Evolutionary conservation across 2,329 filamentous ascomycete genomes (phyloP).

Genomic region (Penicillium sp.): DNA sequence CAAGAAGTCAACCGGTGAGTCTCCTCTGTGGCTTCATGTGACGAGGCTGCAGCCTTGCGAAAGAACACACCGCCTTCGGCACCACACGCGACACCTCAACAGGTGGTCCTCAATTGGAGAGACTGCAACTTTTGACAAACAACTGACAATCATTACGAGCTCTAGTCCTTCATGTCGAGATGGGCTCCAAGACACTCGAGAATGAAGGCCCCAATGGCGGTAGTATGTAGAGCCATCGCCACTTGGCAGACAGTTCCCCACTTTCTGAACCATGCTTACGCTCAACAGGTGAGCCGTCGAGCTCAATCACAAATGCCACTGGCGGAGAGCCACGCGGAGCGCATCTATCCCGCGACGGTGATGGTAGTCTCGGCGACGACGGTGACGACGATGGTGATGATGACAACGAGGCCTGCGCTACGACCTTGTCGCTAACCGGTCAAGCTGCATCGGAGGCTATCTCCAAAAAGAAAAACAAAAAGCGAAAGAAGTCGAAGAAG

Average conservation of each 20-base stretch:
- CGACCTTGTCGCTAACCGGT: slow-evolving; percentile 22
- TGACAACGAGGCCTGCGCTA: slow-evolving; percentile 20
- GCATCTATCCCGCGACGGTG: slow-evolving; percentile 48
- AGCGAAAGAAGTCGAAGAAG: slow-evolving; percentile 52
- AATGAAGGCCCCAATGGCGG: slow-evolving; percentile 36
- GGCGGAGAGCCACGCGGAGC: slow-evolving; percentile 49
- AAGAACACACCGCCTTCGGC: slow-evolving; percentile 8
- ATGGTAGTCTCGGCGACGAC: slow-evolving; percentile 43
- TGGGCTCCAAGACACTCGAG: slow-evolving; percentile 48
- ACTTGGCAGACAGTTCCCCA: neutral
- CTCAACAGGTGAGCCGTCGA: slow-evolving; percentile 24
- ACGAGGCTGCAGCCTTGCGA: neutral
- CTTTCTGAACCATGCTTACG: slow-evolving; percentile 10
- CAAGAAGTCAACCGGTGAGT: neutral
- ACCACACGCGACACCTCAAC: neutral
- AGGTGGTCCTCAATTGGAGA: neutral
- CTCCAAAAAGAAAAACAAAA: slow-evolving; percentile 31
- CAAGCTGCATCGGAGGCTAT: slow-evolving; percentile 43
- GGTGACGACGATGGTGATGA: slow-evolving; percentile 24
- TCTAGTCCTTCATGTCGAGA: slow-evolving; percentile 30
- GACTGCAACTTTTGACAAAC: neutral
- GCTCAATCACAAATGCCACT: slow-evolving; percentile 26
- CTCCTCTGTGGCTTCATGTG: neutral
- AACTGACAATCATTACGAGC: neutral
- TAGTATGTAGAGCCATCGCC: slow-evolving; percentile 29